Evolutionary conservation across 2,329 filamentous ascomycete species (phyloP), one percentile per base, ranked within the genome.

Genomic region (Ilyonectria mors-panacis): DNA sequence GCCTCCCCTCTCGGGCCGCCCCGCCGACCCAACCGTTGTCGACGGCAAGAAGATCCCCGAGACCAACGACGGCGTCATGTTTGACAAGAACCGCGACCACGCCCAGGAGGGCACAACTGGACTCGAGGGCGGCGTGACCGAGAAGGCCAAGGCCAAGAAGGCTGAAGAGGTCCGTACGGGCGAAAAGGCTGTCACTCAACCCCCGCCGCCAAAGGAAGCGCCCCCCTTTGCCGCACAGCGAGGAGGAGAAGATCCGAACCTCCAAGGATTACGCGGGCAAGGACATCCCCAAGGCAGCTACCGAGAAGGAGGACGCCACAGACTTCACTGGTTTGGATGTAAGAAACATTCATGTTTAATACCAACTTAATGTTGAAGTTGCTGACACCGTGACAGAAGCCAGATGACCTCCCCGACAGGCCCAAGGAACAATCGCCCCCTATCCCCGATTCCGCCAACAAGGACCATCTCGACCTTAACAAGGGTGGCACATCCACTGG

Each of bases 91-190:
- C 78, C 87, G 94, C 71, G 83, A 87, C 42, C 87, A 89, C 45
- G 94, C 95, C 5, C 95, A 94, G 78, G 88, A 94, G 78, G 95
- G 95, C 53, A 97, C 94, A 2, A 93, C 92, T 4, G 95, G 95
- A 44, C 97, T 93, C 2, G 93, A 95, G 77, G 95, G 94, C 13
- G 95, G 95, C 59, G 93, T 98, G 47, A 94, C 92, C 28, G 93
- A 95, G 78, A 97, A 97, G 81, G 90, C 91, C 73, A 96, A 94
- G 83, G 91, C 90, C 55, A 88, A 89, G 67, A 91, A 92, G 76
- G 86, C 87, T 42, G 86, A 91, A 72, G 92, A 94, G 79, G 87
- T 86, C 66, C 86, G 88, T 77, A 91, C 87, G 4, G 91, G 87
- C 71, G 88, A 86, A 79, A 93, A 88, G 80, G 81, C 85, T 35